Base-by-base conservation (phyloP, 371 early-diverging fungal genomes). In the Sporodiniella umbellata region DNA sequence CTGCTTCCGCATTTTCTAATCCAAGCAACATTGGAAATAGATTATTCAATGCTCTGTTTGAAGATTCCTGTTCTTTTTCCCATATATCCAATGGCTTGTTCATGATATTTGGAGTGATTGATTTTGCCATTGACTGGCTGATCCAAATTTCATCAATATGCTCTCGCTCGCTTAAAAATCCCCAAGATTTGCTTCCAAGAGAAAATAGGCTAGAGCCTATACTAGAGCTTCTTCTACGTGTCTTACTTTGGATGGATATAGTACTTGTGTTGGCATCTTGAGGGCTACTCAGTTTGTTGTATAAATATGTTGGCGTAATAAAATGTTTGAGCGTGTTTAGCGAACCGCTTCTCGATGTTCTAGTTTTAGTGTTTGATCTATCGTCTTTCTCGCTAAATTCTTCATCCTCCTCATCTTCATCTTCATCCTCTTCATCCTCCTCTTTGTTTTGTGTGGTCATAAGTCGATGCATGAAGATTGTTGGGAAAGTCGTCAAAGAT, bases 21-120 rank as follows among this genome's bases (percentile, higher is more conserved):
- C 78, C 70, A 0, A 82, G 71, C 35, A 87, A 33, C 45, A 79
- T 81, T 6, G 71, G 71, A 49, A 87, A 87, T 18, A 66, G 58
- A 33, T 64, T 58, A 22, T 61, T 55, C 51, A 87, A 70, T 30
- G 62, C 59, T 1, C 69, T 73, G 31, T 70, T 60, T 37, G 63
- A 35, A 3, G 42, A 24, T 5, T 21, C 18, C 28, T 66, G 64
- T 14, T 51, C 45, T 43, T 63, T 56, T 25, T 58, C 45, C 18
- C 10, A 15, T 17, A 51, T 25, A 45, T 18, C 11, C 4, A 8
- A 11, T 14, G 44, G 23, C 19, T 21, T 21, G 22, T 42, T 6
- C 40, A 8, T 19, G 5, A 8, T 40, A 40, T 21, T 19, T 7
- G 8, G 18, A 21, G 8, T 5, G 10, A 40, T n/a, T 19, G 12